phyloP scores from a whole-genome alignment of 2,329 filamentous ascomycete genomes.

The Hymenoscyphus infarciens region DNA sequence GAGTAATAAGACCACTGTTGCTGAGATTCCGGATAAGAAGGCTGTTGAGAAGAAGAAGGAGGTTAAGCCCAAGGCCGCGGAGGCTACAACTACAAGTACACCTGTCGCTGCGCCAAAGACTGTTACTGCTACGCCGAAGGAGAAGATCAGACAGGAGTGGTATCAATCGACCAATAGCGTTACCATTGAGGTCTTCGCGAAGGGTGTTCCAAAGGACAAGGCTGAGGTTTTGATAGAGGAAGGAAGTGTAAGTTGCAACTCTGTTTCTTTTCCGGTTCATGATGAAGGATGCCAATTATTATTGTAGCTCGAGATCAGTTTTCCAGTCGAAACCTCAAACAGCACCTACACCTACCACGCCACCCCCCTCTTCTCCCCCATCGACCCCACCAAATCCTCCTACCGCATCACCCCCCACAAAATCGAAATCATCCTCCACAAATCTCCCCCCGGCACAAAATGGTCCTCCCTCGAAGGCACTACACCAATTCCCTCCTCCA shows the following conservation, averaged over 20 bases:
- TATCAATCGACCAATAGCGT: conserved; percentile 61
- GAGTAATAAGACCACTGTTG: conserved; percentile 42
- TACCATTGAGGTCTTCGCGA: conserved; percentile 62
- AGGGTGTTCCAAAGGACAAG: conserved; percentile 57
- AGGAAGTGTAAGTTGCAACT: conserved; percentile 20
- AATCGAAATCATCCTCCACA: conserved; percentile 71
- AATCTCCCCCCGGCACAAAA: conserved; percentile 52
- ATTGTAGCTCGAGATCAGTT: conserved; percentile 51
- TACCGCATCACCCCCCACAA: conserved; percentile 71
- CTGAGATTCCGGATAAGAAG: conserved; percentile 50
- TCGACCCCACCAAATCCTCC: conserved; percentile 59
- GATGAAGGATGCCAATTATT: conserved; percentile 18
- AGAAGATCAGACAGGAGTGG: conserved; percentile 66
- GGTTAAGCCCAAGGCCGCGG: background rate
- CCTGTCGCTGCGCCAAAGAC: background rate
- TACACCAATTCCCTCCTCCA: conserved; percentile 14
- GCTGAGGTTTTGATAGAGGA: conserved; percentile 44
- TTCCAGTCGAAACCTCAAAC: conserved; percentile 48
- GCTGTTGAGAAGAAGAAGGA: conserved; percentile 25
- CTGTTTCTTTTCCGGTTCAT: background rate
- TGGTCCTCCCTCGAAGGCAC: conserved; percentile 31
- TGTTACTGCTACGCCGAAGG: conserved; percentile 41
- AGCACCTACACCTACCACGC: conserved; percentile 58
- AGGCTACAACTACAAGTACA: background rate
- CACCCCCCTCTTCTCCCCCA: conserved; percentile 62